Percentiles rank a stretch among this genome's conserved stretches.
Evolutionary conservation across 2,329 filamentous ascomycete genomes (phyloP).

Genomic region (Magnaporthiopsis incrustans): DNA sequence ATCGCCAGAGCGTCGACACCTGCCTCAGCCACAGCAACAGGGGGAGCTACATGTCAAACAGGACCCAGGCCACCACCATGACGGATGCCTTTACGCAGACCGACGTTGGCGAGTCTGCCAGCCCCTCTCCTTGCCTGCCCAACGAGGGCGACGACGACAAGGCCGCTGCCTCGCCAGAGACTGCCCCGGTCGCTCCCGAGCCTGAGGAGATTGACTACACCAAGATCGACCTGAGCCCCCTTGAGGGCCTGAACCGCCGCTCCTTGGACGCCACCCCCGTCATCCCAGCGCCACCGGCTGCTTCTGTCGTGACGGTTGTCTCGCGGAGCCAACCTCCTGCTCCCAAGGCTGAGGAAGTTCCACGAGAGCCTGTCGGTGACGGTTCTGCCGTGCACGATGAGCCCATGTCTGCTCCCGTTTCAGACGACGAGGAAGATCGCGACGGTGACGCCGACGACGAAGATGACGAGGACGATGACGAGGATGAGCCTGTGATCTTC

Average conservation of each 20-base stretch:
- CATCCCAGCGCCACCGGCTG: neutral
- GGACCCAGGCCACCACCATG: constrained; percentile 60
- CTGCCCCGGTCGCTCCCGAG: constrained; percentile 29
- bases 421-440: constrained; percentile 24
- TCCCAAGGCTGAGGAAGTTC: neutral
- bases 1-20: constrained; percentile 64
- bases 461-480: constrained; percentile 39
- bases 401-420: constrained; percentile 18
- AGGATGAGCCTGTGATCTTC: constrained; percentile 61
- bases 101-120: constrained; percentile 39
- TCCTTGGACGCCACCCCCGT: constrained; percentile 2
- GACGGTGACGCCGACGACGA: constrained; percentile 34
- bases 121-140: constrained; percentile 43
- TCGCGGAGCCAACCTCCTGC: neutral
- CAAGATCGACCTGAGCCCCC: constrained; percentile 44
- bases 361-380: neutral
- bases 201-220: constrained; percentile 52
- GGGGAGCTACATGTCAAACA: constrained; percentile 67
- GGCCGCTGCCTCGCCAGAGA: constrained; percentile 31
- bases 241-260: constrained; percentile 34
- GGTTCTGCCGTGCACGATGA: constrained; percentile 9
- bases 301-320: neutral
- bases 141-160: constrained; percentile 41
- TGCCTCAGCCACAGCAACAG: constrained; percentile 50
- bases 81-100: constrained; percentile 64